Evolutionary conservation across 1,284 basidiomycete genomes (phyloP).

Genomic region (Cutaneotrichosporon spelunceum): DNA sequence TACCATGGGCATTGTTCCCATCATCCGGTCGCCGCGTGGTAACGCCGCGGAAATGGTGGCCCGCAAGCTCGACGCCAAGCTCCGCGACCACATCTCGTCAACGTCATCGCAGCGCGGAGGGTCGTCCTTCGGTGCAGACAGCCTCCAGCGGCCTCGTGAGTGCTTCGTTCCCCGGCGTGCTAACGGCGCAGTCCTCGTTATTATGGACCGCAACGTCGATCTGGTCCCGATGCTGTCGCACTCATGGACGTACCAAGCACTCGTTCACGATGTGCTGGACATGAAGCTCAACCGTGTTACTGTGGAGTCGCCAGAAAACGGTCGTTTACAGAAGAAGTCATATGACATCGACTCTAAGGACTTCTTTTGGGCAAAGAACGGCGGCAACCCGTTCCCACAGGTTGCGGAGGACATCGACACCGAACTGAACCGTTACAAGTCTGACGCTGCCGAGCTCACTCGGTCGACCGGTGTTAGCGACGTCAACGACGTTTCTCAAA

Average conservation of each 20-base stretch:
- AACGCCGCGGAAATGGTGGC: conserved; percentile 99
- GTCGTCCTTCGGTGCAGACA: conserved; percentile 62
- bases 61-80: conserved; percentile 86
- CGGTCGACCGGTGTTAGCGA: conserved; percentile 93
- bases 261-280: conserved; percentile 95
- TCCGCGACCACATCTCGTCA: conserved; percentile 83
- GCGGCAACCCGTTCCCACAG: conserved; percentile 93
- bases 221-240: conserved; percentile 92
- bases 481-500: conserved; percentile 88
- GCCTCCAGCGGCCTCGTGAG: conserved; percentile 75
- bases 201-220: conserved; percentile 93
- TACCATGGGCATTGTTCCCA: conserved; percentile 86
- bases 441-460: conserved; percentile 95
- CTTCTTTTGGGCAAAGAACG: conserved; percentile 98
- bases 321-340: conserved; percentile 70
- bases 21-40: conserved; percentile 89
- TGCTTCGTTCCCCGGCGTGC: conserved; percentile 1
- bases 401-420: conserved; percentile 96
- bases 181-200: conserved; percentile 68
- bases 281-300: conserved; percentile 96
- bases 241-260: conserved; percentile 98
- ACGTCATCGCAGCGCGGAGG: conserved; percentile 58
- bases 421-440: conserved; percentile 91
- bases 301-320: conserved; percentile 61
- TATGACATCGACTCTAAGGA: conserved; percentile 98